Base-by-base conservation (phyloP, 257 asterid species). In the Scutellaria baicalensis region DNA sequence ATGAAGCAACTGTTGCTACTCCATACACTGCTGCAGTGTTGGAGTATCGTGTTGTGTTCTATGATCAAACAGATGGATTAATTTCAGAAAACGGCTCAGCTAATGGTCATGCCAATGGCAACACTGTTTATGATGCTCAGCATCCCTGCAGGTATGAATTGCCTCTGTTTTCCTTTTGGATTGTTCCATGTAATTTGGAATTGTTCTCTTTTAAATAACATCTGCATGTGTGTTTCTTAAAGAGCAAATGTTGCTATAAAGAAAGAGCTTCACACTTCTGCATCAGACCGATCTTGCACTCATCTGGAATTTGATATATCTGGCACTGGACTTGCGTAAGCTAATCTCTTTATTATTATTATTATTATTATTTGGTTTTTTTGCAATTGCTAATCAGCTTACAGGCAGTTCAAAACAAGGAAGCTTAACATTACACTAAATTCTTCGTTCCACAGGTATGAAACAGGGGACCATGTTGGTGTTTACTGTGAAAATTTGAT, bases 381-480 rank as follows among this genome's bases (percentile, higher is more conserved):
- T 33, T 52, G 49, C 27, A 54, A 14, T 56, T 48, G 45, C n/a
- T 6, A 31, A 13, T 52, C n/a, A 2, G 36, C 50, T 48, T 61
- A 44, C 5, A 20, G 64, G 36, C 11, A 12, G 20, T 74, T 66
- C 57, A 31, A 44, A 58, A 42, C 1, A 23, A 49, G 44, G 66
- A 27, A 56, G 16, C 39, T 38, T 59, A 44, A 61, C 16, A 11
- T 52, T 40, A 9, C 4, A 36, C 49, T 72, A 31, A 48, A 47
- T 55, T 66, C 51, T 52, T 63, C 55, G 13, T 36, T 77, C 49
- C 62, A 43, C 86, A 93, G 99, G 50, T 91, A 93, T 62, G 97
- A 87, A 86, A 93, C 99, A 16, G 99, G 99, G 40, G 99, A 93
- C 74, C 99, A 93, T 76, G 95, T 91, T 69, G 97, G 99, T 56